Evolutionary conservation across 148 eudicot species (phyloP), one percentile per base, ranked within the genome.

Genomic region (Vaccinium vitisidaea): DNA sequence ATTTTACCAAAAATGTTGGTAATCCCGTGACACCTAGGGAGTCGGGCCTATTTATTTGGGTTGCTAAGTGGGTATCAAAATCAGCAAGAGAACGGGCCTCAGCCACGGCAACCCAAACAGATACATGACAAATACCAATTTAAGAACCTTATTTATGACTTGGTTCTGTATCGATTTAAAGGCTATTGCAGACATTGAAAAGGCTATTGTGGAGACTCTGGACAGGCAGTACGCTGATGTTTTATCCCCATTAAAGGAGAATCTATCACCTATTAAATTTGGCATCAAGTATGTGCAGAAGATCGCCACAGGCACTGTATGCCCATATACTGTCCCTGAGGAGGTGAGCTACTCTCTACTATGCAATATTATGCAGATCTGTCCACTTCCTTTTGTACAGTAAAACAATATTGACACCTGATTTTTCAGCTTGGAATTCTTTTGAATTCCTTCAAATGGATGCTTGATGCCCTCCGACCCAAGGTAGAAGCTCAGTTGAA

Each of bases 251-350:
- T 78, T 94, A 85, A 93, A 93, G 86, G 96, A 94, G 86, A 90
- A 88, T 87, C 83, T 88, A 39, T 82, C 92, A 79, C 88, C 90
- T 27, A 83, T 86, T 50, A 91, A 86, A 30, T 85, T 94, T 79
- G 98, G 98, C 61, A 90, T 94, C 52, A 94, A 93, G 80, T 93
- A 93, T 79, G 93, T 94, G 14, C 98, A 94, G 79, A 93, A 89
- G 85, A 80, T 94, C 61, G 86, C 98, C n/a, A 94, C 89, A 85
- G 90, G 95, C 82, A 87, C 87, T 48, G 88, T 79, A 52, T 23
- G 84, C 79, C 82, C 83, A 55, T 94, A 91, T 86, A 83, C 65
- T 13, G 91, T 91, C 74, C 90, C 94, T 30, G 78, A 78, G 48
- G 96, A 93, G 92, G 98, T 94, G 75, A 82, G 85, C 74, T 63